These are phyloP conservation scores for Rhizophora apiculata DNA, from an alignment of 345 rosid genomes.

Conservation along the genomic window DNA sequence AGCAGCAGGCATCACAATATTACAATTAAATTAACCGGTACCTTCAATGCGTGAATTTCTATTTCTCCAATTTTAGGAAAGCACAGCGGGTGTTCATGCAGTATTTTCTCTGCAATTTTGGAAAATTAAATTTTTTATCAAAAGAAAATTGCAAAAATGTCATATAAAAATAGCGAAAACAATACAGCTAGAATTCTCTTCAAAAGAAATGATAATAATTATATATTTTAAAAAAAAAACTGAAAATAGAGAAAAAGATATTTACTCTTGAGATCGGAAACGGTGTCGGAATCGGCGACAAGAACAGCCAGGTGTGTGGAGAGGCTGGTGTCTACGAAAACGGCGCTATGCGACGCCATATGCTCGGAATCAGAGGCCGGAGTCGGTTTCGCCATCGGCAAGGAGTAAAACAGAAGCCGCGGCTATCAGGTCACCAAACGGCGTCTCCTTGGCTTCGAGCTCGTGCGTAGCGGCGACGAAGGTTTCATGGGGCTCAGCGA, in stretches of 20 bases:
- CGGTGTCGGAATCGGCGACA: slow-evolving; percentile 48
- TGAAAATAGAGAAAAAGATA: background rate
- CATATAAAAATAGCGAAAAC: background rate
- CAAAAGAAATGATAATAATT: background rate
- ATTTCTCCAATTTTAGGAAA: slow-evolving; percentile 51
- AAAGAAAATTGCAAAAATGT: background rate
- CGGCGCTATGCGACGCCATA: slow-evolving; percentile 14
- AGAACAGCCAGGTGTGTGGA: slow-evolving; percentile 48
- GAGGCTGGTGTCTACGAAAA: slow-evolving; percentile 60
- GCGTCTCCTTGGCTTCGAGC: too few relatives aligned
- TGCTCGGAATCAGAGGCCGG: slow-evolving; percentile 23
- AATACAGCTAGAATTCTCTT: background rate
- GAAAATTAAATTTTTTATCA: background rate
- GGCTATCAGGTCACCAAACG: background rate
- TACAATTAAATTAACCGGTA: slow-evolving; percentile 8
- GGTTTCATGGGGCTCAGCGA: too few relatives aligned
- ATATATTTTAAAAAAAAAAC: background rate
- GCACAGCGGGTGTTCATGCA: slow-evolving; percentile 38
- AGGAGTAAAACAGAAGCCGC: background rate
- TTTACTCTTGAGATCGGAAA: slow-evolving; percentile 57
- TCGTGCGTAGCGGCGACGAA: too few relatives aligned
- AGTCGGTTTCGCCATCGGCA: slow-evolving; percentile 23
- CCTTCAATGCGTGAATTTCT: slow-evolving; percentile 50
- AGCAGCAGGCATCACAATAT: background rate
- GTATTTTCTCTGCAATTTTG: slow-evolving; percentile 43